phyloP scores from a whole-genome alignment of 768 basidiomycete genomes.

The Hericium alpestre region DNA sequence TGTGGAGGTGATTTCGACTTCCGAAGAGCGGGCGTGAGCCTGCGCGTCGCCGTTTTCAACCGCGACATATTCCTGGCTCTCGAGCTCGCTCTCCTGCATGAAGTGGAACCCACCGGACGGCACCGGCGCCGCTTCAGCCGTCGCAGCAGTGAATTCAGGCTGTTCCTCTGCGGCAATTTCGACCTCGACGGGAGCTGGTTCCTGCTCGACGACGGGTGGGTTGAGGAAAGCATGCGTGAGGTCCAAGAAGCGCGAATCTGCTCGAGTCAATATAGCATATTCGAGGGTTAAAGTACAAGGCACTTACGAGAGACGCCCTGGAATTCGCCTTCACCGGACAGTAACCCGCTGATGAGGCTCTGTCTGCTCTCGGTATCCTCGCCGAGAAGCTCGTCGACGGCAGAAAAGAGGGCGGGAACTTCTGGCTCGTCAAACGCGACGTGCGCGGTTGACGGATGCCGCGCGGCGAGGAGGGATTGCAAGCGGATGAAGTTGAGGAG shows the following conservation, averaged over 20 bases:
- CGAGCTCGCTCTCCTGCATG: conserved; percentile 75
- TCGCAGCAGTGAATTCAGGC: conserved; percentile 2
- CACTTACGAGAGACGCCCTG: conserved; percentile 56
- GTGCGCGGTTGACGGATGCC: conserved; percentile 30
- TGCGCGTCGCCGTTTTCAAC: conserved; percentile 1
- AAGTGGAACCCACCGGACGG: conserved; percentile 53
- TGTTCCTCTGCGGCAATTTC: neutral
- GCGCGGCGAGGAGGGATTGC: conserved; percentile 37
- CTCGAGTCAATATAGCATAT: conserved; percentile 1
- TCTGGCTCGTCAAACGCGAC: conserved; percentile 42
- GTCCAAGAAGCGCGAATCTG: conserved; percentile 54
- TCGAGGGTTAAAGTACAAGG: conserved; percentile 1
- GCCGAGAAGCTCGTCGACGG: conserved; percentile 44
- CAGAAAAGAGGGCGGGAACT: conserved; percentile 41
- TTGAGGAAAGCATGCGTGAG: conserved; percentile 44
- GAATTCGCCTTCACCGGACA: conserved; percentile 48
- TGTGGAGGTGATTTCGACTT: neutral
- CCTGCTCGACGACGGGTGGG: conserved; percentile 20
- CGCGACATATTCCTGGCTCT: conserved; percentile 12
- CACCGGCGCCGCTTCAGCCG: conserved; percentile 19
- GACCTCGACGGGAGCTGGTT: neutral
- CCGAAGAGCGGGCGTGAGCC: neutral
- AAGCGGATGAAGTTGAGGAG: conserved; percentile 52
- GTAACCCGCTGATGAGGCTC: conserved; percentile 41
- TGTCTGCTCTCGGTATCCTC: conserved; percentile 42